Base-by-base conservation (phyloP, 257 asterid genomes). In the Solanum habrochaites region DNA sequence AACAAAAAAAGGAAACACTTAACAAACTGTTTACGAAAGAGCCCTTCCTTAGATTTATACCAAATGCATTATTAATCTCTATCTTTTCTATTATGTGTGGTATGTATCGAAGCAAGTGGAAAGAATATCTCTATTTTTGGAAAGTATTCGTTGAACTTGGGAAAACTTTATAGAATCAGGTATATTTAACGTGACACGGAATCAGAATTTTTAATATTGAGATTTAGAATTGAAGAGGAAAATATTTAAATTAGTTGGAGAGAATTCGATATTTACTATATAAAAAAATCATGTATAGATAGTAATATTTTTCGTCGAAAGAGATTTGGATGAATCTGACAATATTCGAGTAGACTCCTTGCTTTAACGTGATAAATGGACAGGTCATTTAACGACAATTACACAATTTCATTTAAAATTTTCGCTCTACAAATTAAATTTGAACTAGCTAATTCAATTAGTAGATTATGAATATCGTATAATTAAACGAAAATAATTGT, bases 71-170 rank as follows among this genome's bases (percentile, higher is more conserved):
- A 43, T 47, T 89, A 85, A 88, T 86, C 91, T 90, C 88, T 88
- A 85, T 87, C 92, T 74, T 12, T 81, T 70, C 67, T 45, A 56
- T 6, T 52, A 16, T 4, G n/a, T 16, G 11, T 10, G 3, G 56
- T 56, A 62, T 40, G 49, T 16, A 29, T 47, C 0, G 67, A 10
- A 42, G 8, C 31, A 70, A 23, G 18, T 32, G 74, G 91, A 85
- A 66, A 87, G 64, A 85, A 73, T 27, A 42, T 40, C 42, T 74
- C 91, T 89, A 91, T 89, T 88, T 89, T 91, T 60, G 87, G 91
- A 71, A 70, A 77, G 82, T 40, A 80, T 83, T 9, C 77, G 71
- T 16, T 56, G 25, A 72, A 32, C 67, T 70, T 67, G n/a, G 88
- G 86, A 49, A 6, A 16, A 52, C 62, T 52, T 52, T 16, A 52